Base-by-base conservation (phyloP, 208 protist genomes). In the Kentomonas sorsogonicus region DNA sequence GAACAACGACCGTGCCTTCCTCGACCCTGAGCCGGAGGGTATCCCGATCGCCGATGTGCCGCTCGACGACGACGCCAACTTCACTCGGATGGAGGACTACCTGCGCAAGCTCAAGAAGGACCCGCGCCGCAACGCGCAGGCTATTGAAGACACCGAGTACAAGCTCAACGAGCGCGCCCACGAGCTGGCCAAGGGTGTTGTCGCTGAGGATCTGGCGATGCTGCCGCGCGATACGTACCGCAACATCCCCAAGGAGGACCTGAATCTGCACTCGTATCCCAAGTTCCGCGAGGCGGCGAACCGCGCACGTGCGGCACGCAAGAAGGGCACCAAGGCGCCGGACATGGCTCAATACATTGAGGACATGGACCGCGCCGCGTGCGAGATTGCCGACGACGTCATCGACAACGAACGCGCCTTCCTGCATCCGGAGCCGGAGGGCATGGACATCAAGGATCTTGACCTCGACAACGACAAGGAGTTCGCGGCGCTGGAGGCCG, bases 161-260 rank as follows among this genome's bases (percentile, higher is more conserved):
- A 85, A 81, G 57, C 78, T 94, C 71, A 86, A 83, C 62, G 71
- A 89, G 56, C 81, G 83, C 31, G 80, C 72, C 9, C 66, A 79
- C 31, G 77, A 85, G 60, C 67, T 94, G 33, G 86, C 86, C 0
- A 65, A 69, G 38, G 66, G 62, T 16, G 71, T 83, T 30, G 67
- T 87, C 4, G 67, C 69, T 3, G 77, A 88, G 26, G 83, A 91
- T 58, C 66, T 90, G 9, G 66, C 65, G 5, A 60, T 38, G 47
- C 66, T 94, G 48, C 72, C 69, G 34, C 58, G 47, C 34, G 53
- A 71, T 3, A 62, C 59, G 16, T 91, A 91, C 74, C 73, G 77
- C 30, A 68, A 75, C 44, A 86, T 91, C 44, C 69, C 77, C 15
- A 84, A 72, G 68, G 82, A 83, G 41, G 71, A 83, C n/a, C 66